These are phyloP conservation scores for Yamadazyma atlantica DNA, from an alignment of 1,139 yeast species.

Conservation along the genomic window DNA sequence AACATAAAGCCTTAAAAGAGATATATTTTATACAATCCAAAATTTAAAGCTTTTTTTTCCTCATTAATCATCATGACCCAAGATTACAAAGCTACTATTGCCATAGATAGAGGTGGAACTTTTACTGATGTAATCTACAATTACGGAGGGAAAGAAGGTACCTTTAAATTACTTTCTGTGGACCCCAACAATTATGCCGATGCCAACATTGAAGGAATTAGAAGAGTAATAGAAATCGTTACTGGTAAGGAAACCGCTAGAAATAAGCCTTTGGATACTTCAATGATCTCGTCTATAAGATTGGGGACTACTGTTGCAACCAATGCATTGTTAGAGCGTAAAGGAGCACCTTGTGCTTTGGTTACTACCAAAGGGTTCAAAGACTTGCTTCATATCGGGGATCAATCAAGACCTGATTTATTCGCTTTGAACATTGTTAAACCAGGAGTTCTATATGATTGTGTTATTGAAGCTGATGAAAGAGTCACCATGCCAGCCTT, in stretches of 20 bases:
- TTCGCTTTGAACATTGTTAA: constrained; percentile 62
- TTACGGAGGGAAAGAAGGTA: constrained; percentile 13
- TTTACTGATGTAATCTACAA: constrained; percentile 22
- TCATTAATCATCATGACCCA: not conserved
- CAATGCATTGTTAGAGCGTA: constrained; percentile 67
- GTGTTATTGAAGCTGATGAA: constrained; percentile 68
- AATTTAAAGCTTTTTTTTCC: not conserved
- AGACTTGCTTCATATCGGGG: constrained; percentile 64
- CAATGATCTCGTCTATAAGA: constrained; percentile 49
- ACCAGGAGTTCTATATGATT: constrained; percentile 59
- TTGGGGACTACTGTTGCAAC: constrained; percentile 87
- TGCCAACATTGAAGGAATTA: constrained; percentile 24
- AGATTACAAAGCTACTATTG: constrained; percentile 11
- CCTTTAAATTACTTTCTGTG: constrained; percentile 21
- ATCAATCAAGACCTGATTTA: constrained; percentile 71
- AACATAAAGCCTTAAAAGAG: not conserved
- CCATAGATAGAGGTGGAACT: constrained; percentile 26
- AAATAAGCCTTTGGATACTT: constrained; percentile 24
- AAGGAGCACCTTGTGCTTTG: constrained; percentile 64
- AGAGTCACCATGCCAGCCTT: constrained; percentile 69
- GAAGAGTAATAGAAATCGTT: constrained; percentile 19
- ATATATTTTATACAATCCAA: not conserved
- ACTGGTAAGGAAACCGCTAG: constrained; percentile 16
- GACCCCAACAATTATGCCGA: constrained; percentile 22
- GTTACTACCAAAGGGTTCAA: constrained; percentile 66